Evolutionary conservation across 108 stramenopile species (phyloP).

Genomic region (Cyclotella sp.): DNA sequence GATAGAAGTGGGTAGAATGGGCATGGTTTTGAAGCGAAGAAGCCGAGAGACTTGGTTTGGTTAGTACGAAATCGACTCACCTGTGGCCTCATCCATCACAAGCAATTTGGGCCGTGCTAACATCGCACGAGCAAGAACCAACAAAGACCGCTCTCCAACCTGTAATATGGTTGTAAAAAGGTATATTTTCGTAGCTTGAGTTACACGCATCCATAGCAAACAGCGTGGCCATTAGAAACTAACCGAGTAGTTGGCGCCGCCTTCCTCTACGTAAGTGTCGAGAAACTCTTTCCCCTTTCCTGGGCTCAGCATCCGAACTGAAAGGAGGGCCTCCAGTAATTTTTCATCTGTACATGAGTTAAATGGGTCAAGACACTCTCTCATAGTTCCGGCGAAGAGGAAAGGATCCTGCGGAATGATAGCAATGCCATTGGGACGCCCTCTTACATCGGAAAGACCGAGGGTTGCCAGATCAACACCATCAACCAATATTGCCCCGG

Average conservation of each 20-base stretch:
- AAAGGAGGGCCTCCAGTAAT: conserved; percentile 77
- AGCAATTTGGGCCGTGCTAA: conserved; percentile 75
- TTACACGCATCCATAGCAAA: too few species aligned
- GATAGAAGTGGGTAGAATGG: neutral
- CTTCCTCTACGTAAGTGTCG: conserved; percentile 77
- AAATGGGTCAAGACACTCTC: conserved; percentile 95
- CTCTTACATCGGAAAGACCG: conserved; percentile 82
- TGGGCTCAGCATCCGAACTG: conserved; percentile 58
- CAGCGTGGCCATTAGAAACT: too few species aligned
- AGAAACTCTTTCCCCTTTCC: conserved; percentile 35
- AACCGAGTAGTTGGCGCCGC: conserved; percentile 83
- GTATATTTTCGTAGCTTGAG: too few species aligned
- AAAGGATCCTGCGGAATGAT: conserved; percentile 98
- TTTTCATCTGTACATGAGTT: conserved; percentile 66
- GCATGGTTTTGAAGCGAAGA: neutral
- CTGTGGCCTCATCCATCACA: conserved; percentile 85
- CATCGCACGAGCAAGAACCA: conserved; percentile 91
- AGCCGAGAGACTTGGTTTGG: neutral
- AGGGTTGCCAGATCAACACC: conserved; percentile 76
- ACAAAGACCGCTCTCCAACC: conserved; percentile 90
- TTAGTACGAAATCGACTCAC: conserved; percentile 21
- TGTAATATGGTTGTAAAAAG: too few species aligned
- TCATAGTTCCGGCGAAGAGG: conserved; percentile 90
- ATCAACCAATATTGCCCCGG: conserved; percentile 81
- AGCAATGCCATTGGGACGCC: conserved; percentile 67